phyloP scores from a whole-genome alignment of 306 rosid species.

The Sophora flavescens region DNA sequence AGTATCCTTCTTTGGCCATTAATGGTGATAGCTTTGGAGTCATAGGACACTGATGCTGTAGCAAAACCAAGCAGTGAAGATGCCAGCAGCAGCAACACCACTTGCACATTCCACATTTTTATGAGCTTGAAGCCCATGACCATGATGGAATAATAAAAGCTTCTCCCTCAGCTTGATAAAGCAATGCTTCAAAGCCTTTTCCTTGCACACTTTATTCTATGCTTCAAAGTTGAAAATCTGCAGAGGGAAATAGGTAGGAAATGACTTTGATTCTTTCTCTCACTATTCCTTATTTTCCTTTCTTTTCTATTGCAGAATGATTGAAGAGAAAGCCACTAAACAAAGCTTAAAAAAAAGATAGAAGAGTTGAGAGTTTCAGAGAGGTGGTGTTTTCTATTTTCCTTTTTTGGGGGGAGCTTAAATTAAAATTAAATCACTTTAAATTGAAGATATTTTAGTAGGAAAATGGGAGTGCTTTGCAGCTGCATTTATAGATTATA shows the following conservation, averaged over 20 bases:
- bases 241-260: constrained; percentile 51
- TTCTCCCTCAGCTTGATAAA: constrained; percentile 47
- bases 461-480: constrained; percentile 52
- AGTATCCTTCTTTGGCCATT: constrained; percentile 96
- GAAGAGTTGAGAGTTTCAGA: constrained; percentile 33
- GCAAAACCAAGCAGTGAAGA: constrained; percentile 57
- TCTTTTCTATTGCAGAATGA: constrained; percentile 29
- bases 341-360: constrained; percentile 5
- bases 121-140: constrained; percentile 61
- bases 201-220: constrained; percentile 62
- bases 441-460: constrained; percentile 6
- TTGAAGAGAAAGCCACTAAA: not conserved
- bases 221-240: constrained; percentile 33
- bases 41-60: constrained; percentile 86
- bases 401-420: not conserved
- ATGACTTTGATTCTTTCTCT: constrained; percentile 46
- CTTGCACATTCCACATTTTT: constrained; percentile 71
- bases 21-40: constrained; percentile 82
- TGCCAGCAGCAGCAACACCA: constrained; percentile 46
- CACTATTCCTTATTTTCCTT: not conserved
- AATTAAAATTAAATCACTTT: not conserved
- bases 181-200: constrained; percentile 39
- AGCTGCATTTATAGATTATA: constrained; percentile 65
- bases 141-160: constrained; percentile 17
- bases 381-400: not conserved